Base-by-base conservation (phyloP, 2,329 filamentous ascomycete genomes). In the Chrysosporium keratinophilum region DNA sequence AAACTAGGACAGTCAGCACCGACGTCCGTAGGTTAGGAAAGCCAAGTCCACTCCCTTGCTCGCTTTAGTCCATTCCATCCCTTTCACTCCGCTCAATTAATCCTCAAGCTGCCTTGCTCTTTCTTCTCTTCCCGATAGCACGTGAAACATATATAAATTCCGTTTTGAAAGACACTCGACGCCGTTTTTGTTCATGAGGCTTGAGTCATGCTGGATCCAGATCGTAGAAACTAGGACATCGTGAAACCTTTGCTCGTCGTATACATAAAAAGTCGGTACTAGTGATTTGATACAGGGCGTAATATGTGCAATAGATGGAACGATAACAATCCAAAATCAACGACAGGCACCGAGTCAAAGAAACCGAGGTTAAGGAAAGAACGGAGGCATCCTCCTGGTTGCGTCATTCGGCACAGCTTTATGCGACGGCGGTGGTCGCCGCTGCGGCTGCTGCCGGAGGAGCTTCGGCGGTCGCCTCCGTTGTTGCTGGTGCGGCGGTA, bases 391-490 rank as follows among this genome's bases (percentile, higher is more conserved):
- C n/a, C 40, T 33, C 35, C 33, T 47, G 35, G 33, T 33, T 15
- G 41, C 31, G 14, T 23, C 17, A 9, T 40, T 43, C 17, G 20
- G 42, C 49, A 41, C 17, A 10, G 20, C 17, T 56, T 65, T 75
- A 76, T 59, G 73, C 72, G 56, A 71, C 70, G 50, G 74, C 66
- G 53, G 73, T 63, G 31, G 73, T 68, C 56, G 73, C 66, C 56
- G 71, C 68, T 33, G 71, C 67, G 34, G 71, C 68, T 53, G 69
- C 62, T 2, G 69, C 23, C 23, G 23, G 23, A 7, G 23, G 64
- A 17, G 67, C 63, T 41, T 59, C 57, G 45, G 61, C 59, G 6
- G 60, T 56, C 7, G 58, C 50, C 31, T 61, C 54, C 19, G 60
- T 56, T 55, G 62, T 57, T 28, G 23, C 3, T 28, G 23, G 23